These are phyloP conservation scores for Galerina sulciceps DNA, from an alignment of 768 basidiomycete species.

Conservation along the genomic window DNA sequence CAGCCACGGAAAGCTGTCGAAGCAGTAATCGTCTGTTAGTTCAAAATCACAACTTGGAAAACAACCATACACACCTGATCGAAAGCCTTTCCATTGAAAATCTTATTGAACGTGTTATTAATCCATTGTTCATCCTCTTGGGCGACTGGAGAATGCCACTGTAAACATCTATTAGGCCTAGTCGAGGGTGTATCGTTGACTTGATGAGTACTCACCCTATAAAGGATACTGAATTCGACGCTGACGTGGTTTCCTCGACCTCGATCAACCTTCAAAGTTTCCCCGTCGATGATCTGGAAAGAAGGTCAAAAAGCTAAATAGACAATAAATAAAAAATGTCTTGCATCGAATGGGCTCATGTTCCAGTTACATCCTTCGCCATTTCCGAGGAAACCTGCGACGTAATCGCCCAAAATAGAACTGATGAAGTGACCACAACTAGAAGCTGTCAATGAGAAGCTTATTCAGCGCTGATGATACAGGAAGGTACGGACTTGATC, in stretches of 20 bases:
- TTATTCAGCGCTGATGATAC: not conserved
- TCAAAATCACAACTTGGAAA: too few relatives aligned
- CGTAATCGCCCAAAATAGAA: conserved; percentile 61
- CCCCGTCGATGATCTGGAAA: conserved; percentile 37
- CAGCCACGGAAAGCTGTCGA: conserved; percentile 10
- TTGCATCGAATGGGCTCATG: conserved; percentile 51
- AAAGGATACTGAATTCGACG: conserved; percentile 67
- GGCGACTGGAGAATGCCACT: conserved; percentile 65
- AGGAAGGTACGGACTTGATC: conserved; percentile 42
- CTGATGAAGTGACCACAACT: conserved; percentile 60
- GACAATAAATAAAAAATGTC: not conserved
- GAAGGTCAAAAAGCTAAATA: not conserved
- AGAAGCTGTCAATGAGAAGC: not conserved
- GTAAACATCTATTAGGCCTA: not conserved
- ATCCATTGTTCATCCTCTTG: conserved; percentile 56
- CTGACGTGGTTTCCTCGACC: conserved; percentile 72
- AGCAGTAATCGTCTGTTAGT: not conserved
- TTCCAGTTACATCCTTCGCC: conserved; percentile 58
- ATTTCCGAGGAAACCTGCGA: conserved; percentile 59
- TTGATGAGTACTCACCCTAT: conserved; percentile 33
- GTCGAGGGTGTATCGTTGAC: not conserved
- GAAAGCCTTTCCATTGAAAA: conserved; percentile 38
- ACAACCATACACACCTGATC: conserved; percentile 8
- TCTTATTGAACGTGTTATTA: conserved; percentile 43
- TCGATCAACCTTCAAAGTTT: conserved; percentile 38